phyloP scores from a whole-genome alignment of 768 basidiomycete species.

The Suillus lakei region DNA sequence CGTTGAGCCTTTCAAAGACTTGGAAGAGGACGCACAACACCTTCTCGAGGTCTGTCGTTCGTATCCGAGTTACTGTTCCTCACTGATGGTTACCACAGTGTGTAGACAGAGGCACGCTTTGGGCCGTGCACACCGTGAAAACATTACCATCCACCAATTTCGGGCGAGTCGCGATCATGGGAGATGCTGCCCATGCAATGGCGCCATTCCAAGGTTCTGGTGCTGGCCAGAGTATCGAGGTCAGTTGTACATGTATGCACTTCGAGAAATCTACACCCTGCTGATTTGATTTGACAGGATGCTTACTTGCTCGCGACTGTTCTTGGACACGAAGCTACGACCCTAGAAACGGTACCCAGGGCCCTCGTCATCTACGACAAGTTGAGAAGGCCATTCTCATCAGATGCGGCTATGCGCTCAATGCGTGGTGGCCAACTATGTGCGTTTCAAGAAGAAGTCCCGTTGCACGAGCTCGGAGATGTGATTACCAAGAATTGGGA shows the following conservation, averaged over 20 bases:
- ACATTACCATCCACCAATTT: slow-evolving; percentile 55
- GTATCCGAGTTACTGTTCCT: slow-evolving; percentile 1
- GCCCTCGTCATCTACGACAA: slow-evolving; percentile 53
- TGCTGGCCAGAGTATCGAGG: slow-evolving; percentile 49
- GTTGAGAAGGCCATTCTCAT: slow-evolving; percentile 52
- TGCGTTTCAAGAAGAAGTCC: slow-evolving; percentile 25
- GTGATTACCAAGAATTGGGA: slow-evolving; percentile 58
- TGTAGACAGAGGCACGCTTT: slow-evolving; percentile 54
- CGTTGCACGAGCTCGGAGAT: slow-evolving; percentile 45
- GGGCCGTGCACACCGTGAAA: slow-evolving; percentile 66
- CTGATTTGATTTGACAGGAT: slow-evolving; percentile 27
- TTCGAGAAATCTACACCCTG: neutral
- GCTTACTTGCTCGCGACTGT: slow-evolving; percentile 41
- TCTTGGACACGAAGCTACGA: slow-evolving; percentile 47
- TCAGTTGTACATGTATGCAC: slow-evolving; percentile 18
- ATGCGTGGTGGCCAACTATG: slow-evolving; percentile 21
- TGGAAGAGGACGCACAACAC: slow-evolving; percentile 65
- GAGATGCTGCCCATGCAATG: slow-evolving; percentile 50
- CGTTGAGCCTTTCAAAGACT: slow-evolving; percentile 46
- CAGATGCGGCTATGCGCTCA: slow-evolving; percentile 36
- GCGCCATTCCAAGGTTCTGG: slow-evolving; percentile 48
- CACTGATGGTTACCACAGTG: slow-evolving; percentile 42
- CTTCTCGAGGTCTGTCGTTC: slow-evolving; percentile 53
- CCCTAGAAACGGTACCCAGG: slow-evolving; percentile 39
- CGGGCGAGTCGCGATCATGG: slow-evolving; percentile 53